Percentiles rank a stretch among this genome's conserved stretches.
These are phyloP conservation scores for Leucosporidium yakuticum DNA, from an alignment of 768 basidiomycete genomes.

Conservation along the genomic window DNA sequence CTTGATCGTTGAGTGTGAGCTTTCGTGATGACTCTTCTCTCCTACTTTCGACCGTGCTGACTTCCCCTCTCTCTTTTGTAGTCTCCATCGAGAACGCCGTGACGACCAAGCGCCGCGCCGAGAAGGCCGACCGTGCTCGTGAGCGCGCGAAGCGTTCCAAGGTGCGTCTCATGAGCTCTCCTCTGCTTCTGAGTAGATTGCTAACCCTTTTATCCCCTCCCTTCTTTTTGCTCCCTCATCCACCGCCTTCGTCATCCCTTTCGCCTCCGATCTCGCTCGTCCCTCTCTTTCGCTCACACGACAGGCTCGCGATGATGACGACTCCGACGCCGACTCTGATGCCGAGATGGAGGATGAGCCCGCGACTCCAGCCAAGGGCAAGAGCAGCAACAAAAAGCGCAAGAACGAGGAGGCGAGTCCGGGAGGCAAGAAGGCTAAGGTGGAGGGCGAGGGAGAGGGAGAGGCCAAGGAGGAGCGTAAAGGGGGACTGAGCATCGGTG, in stretches of 20 bases:
- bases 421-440: background rate
- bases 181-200: no score
- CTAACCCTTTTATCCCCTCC: no score
- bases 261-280: background rate
- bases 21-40: background rate
- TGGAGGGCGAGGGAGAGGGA: background rate
- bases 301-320: conserved; percentile 13
- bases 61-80: background rate
- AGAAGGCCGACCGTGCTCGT: conserved; percentile 29
- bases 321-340: conserved; percentile 10
- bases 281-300: background rate
- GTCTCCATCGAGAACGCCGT: conserved; percentile 36
- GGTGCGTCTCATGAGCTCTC: background rate
- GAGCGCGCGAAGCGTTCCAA: conserved; percentile 21
- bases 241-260: background rate
- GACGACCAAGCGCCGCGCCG: conserved; percentile 32
- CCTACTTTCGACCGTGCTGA: background rate
- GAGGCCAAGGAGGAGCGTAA: background rate
- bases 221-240: no score
- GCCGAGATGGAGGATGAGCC: background rate
- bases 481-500: background rate
- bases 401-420: conserved; percentile 6
- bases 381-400: conserved; percentile 21
- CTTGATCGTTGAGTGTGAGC: conserved; percentile 35
- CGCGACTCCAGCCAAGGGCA: background rate